These are phyloP conservation scores for Solanum hybrid DNA, from an alignment of 305 asterid genomes.

Conservation along the genomic window DNA sequence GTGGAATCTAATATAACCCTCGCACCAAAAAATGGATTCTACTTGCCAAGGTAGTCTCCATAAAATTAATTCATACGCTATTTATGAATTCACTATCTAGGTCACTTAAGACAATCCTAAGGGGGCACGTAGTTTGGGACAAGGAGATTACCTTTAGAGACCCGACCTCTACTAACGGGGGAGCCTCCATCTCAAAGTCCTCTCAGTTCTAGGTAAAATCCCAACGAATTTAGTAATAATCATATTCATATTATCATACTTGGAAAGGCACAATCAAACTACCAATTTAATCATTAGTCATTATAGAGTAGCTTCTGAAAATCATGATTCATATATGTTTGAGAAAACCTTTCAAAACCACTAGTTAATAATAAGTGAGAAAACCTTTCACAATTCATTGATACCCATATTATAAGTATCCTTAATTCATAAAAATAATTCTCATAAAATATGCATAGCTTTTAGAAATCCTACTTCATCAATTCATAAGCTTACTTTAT, in stretches of 20 bases:
- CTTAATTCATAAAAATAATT: neutral
- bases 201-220: neutral
- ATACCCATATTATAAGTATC: neutral
- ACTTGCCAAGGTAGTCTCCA: neutral
- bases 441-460: neutral
- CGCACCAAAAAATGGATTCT: too few species aligned
- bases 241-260: neutral
- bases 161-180: neutral
- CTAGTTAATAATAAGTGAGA: neutral
- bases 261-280: neutral
- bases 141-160: neutral
- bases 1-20: too few species aligned
- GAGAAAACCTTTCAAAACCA: neutral
- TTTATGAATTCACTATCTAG: neutral
- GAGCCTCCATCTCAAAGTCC: neutral
- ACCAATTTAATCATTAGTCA: neutral
- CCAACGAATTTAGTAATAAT: neutral
- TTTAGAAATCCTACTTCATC: neutral
- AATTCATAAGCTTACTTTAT: neutral
- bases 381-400: neutral
- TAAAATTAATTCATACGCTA: neutral
- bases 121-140: neutral
- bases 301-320: neutral
- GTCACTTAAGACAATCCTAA: neutral
- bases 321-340: neutral